Evolutionary conservation across 768 basidiomycete genomes (phyloP).

Genomic region (Xanthoconium stramineum): DNA sequence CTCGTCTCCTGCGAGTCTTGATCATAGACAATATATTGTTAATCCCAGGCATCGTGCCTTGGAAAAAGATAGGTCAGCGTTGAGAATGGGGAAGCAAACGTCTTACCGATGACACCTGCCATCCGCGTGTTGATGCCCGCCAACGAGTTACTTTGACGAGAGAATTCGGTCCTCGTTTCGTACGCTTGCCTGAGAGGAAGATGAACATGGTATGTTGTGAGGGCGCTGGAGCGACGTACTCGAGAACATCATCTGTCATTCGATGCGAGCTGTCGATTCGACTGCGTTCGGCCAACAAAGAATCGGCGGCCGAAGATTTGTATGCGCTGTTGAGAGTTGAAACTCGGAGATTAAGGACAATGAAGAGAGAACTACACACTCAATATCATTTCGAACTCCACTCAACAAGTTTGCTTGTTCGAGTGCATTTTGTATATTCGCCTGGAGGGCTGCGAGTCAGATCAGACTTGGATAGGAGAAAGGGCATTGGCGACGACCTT

Average conservation of each 20-base stretch:
- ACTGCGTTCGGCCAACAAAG: constrained; percentile 81
- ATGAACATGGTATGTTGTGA: not conserved
- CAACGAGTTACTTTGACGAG: constrained; percentile 72
- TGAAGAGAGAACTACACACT: constrained; percentile 47
- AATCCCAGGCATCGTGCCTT: constrained; percentile 91
- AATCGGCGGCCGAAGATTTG: constrained; percentile 85
- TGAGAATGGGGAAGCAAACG: not conserved
- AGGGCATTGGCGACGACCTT: constrained; percentile 49
- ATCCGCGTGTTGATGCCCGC: constrained; percentile 82
- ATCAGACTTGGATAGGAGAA: not conserved
- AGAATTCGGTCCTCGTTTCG: constrained; percentile 92
- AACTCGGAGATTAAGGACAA: not conserved
- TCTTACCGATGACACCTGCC: constrained; percentile 74
- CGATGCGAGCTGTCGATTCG: constrained; percentile 90
- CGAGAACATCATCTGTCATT: constrained; percentile 90
- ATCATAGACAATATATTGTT: constrained; percentile 91
- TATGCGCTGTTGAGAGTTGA: constrained; percentile 61
- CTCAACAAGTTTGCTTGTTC: constrained; percentile 85
- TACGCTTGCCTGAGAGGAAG: constrained; percentile 78
- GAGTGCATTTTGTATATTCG: constrained; percentile 77
- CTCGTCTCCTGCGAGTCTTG: constrained; percentile 82
- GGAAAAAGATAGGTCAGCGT: constrained; percentile 1
- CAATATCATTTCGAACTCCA: constrained; percentile 94
- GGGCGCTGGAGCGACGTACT: constrained; percentile 47
- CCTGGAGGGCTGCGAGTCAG: constrained; percentile 38